phyloP scores from a whole-genome alignment of 2,329 filamentous ascomycete genomes.

The Phialocephala subalpina region DNA sequence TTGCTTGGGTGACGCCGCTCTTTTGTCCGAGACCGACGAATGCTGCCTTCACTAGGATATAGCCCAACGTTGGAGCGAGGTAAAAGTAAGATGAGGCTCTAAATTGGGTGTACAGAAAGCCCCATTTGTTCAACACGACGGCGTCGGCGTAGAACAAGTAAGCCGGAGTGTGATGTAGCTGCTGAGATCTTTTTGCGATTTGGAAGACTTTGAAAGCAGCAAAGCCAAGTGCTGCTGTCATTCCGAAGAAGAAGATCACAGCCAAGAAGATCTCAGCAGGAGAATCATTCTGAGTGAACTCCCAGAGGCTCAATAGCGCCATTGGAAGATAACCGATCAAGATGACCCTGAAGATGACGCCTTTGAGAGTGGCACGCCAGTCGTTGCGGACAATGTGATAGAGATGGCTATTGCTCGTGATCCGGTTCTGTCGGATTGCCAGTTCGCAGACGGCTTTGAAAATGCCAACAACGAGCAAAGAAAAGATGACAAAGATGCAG shows the following conservation, averaged over 20 bases:
- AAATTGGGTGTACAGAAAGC: conserved; percentile 97
- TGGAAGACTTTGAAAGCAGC: conserved; percentile 89
- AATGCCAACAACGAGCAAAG: conserved; percentile 73
- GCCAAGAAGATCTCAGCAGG: conserved; percentile 86
- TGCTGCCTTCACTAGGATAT: conserved; percentile 84
- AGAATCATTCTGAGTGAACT: conserved; percentile 87
- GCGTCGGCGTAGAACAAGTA: conserved; percentile 97
- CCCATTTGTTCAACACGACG: conserved; percentile 95
- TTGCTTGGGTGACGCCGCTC: conserved; percentile 75
- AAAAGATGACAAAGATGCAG: conserved; percentile 80
- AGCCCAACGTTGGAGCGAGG: conserved; percentile 80
- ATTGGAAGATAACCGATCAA: conserved; percentile 94
- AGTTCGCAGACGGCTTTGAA: conserved; percentile 87
- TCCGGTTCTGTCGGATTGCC: conserved; percentile 76
- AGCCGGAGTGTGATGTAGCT: conserved; percentile 93
- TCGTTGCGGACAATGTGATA: conserved; percentile 94
- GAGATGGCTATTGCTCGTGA: conserved; percentile 74
- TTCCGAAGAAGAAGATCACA: conserved; percentile 86
- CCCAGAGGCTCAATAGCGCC: conserved; percentile 90
- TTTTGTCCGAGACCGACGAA: conserved; percentile 85
- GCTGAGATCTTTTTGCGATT: conserved; percentile 85
- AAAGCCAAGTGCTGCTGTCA: conserved; percentile 81
- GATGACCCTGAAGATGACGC: conserved; percentile 89
- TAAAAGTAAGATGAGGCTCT: conserved; percentile 96
- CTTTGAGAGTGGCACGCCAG: conserved; percentile 91